Base-by-base conservation (phyloP, 441 rosid genomes). In the Populus hybrid region DNA sequence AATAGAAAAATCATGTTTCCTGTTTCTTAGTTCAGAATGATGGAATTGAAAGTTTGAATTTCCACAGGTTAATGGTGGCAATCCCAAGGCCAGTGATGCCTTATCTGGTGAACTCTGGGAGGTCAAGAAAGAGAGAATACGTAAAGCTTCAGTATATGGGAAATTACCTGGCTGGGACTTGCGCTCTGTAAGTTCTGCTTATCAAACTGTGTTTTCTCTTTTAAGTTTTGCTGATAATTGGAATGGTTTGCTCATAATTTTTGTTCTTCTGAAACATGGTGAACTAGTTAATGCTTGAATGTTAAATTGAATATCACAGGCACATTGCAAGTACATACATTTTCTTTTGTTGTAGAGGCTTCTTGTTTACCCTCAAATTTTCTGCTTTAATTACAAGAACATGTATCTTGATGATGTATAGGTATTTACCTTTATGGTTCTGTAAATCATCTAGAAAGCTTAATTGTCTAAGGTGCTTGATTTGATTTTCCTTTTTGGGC, bases 101-200 rank as follows among this genome's bases (percentile, higher is more conserved):
- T 87, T 97, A 76, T 89, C 98, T 65, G 97, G 98, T 75, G 98
- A 97, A 81, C 92, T 93, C 71, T 97, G 99, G 98, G 95, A 86
- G 74, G 82, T 73, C 64, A 97, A 93, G 91, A 94, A 84, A 86
- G 89, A 91, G 80, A 89, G 98, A 84, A 92, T 94, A 78, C 90
- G 93, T 46, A 91, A 90, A 85, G 88, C 84, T 89, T 96, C 99
- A 16, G 83, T 82, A 24, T 87, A 86, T 85, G 98, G 98, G 73
- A 96, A 89, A 79, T 85, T 91, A 81, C 92, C 92, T 59, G 94
- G 98, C 83, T 94, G 98, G 99, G 98, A 93, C 85, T 81, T 96
- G 92, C 88, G 94, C 71, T 96, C 98, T 79, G 99, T 96, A 89
- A 92, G 98, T 93, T 81, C 83, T 82, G 67, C 74, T 70, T 73